phyloP scores from a whole-genome alignment of 1,284 basidiomycete species.

The Papiliotrema nemorosa region DNA sequence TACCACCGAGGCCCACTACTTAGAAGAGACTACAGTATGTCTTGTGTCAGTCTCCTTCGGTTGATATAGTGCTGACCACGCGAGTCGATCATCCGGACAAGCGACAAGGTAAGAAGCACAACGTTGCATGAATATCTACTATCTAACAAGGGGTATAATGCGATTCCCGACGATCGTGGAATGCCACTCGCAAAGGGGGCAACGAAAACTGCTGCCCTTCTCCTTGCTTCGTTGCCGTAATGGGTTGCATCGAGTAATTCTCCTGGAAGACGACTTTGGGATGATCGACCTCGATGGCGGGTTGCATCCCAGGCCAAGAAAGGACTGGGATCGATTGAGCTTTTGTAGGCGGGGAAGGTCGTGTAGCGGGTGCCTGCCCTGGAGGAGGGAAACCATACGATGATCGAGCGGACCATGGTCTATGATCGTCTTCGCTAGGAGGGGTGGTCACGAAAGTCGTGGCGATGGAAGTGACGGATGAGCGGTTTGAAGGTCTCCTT shows the following conservation, averaged over 20 bases:
- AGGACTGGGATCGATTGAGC: not conserved
- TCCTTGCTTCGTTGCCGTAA: not conserved
- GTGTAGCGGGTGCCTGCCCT: not conserved
- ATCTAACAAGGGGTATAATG: conserved; percentile 11
- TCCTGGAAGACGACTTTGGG: not conserved
- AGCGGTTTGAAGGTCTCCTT: conserved; percentile 6
- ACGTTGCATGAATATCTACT: too few relatives aligned
- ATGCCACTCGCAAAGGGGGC: conserved; percentile 5
- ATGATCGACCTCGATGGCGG: conserved; percentile 3
- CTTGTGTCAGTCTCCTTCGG: too few relatives aligned
- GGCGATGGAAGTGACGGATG: conserved; percentile 8
- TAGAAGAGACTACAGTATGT: too few relatives aligned
- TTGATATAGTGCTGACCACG: too few relatives aligned
- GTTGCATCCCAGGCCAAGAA: conserved; percentile 8
- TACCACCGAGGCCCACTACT: too few relatives aligned
- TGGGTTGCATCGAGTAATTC: not conserved
- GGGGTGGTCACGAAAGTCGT: conserved; percentile 4
- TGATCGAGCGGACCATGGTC: conserved; percentile 1
- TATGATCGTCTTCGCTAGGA: conserved; percentile 2
- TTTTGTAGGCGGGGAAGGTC: not conserved
- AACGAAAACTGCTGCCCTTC: not conserved
- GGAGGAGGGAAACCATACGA: conserved; percentile 8
- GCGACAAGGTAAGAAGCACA: too few relatives aligned
- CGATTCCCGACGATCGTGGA: conserved; percentile 1
- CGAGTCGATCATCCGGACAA: too few relatives aligned